phyloP scores from a whole-genome alignment of 768 basidiomycete genomes.

The Udeniomyces megalosporus region DNA sequence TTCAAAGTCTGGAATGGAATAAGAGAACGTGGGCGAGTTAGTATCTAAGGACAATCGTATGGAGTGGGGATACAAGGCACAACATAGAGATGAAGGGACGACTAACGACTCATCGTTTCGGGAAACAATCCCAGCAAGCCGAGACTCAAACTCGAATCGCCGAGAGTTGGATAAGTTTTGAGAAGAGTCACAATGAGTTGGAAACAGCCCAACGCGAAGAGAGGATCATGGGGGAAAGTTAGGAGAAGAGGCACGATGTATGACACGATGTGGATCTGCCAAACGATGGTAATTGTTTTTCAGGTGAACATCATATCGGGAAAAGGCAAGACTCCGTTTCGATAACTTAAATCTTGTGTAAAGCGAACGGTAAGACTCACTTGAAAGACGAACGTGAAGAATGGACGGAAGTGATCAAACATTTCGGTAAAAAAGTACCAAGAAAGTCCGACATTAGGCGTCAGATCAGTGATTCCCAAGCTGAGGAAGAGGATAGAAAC shows the following conservation, averaged over 20 bases:
- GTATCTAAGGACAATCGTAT: not conserved
- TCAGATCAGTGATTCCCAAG: conserved; percentile 66
- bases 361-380: conserved; percentile 52
- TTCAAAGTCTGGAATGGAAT: conserved; percentile 45
- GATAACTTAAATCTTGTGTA: too few species aligned
- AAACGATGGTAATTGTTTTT: not conserved
- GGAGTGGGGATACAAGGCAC: not conserved
- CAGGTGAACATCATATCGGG: not conserved
- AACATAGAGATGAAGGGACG: not conserved
- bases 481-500: conserved; percentile 33
- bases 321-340: too few species aligned
- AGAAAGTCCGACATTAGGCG: conserved; percentile 61
- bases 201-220: conserved; percentile 62
- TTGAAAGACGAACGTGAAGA: conserved; percentile 88
- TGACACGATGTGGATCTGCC: conserved; percentile 7
- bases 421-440: conserved; percentile 89
- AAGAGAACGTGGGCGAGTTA: not conserved
- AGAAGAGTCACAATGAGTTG: conserved; percentile 63
- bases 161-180: conserved; percentile 81
- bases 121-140: conserved; percentile 68
- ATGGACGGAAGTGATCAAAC: conserved; percentile 93
- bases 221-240: conserved; percentile 74
- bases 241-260: conserved; percentile 36
- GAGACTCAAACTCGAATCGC: conserved; percentile 73
- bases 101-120: conserved; percentile 64